Base-by-base conservation (phyloP, 192 early-diverging fungal genomes). In the Podila verticillata region DNA sequence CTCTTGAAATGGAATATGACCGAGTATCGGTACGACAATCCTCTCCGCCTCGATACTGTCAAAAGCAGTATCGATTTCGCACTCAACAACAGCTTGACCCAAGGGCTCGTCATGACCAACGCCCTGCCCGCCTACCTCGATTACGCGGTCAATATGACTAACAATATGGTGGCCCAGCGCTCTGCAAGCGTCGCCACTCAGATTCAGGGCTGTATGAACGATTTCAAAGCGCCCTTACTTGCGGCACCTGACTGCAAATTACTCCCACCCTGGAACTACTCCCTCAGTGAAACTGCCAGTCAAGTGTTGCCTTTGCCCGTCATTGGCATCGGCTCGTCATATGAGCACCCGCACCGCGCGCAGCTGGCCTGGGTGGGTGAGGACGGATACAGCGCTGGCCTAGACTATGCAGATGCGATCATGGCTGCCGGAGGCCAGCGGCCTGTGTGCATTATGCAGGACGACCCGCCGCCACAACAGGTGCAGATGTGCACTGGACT, bases 1-100 rank as follows among this genome's bases (percentile, higher is more conserved):
- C 44, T 72, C 24, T 30, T 80, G 22, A 68, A 68, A 31, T 80
- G 77, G 77, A 68, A 26, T 10, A 80, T 80, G 77, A 72, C 60
- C 10, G 77, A 80, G 44, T 80, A 80, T 48, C 77, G 70, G 19
- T 80, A 72, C 54, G 70, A 72, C 24, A 68, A 13, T 20, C 75
- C 68, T 12, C 20, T 66, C 29, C 77, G 66, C 20, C 13, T 49
- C 26, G 77, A 80, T 5, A 15, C 66, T 1, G 77, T 80, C 12
- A 35, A 68, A 44, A 51, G 10, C 47, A 80, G 70, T 31, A 72
- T 80, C 17, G 32, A 68, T 13, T 17, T 68, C 9, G 66, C 70
- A 1, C 39, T 80, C 28, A 68, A 68, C 31, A 70, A 80, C n/a
- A 6, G 59, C 10, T 15, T 9, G 19, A 72, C 61, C 3, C 69